Conservation (phyloP, 2,329 filamentous ascomycete genomes). For the Bisporella sp. region DNA sequence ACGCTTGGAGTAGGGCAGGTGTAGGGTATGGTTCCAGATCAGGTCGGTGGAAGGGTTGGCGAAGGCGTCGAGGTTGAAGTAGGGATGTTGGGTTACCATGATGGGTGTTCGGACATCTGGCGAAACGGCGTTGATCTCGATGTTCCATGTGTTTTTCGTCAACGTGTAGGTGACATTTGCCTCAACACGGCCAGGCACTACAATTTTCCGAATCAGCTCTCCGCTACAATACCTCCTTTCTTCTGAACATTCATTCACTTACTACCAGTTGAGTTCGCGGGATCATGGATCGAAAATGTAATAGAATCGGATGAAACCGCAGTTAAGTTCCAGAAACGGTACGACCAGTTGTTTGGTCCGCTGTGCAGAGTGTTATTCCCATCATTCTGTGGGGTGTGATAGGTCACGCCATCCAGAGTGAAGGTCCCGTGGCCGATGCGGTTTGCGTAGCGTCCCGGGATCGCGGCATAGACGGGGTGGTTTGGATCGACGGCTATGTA, state of each 20-base stretch:
- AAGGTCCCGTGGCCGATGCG: constrained; percentile 72
- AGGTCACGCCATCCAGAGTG: constrained; percentile 47
- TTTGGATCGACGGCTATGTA: constrained; percentile 36
- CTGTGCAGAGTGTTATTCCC: constrained; percentile 54
- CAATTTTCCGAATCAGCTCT: constrained; percentile 49
- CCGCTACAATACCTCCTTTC: constrained; percentile 44
- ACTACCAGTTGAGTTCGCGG: constrained; percentile 44
- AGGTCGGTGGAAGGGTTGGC: constrained; percentile 57
- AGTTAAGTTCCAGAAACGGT: constrained; percentile 55
- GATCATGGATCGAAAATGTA: constrained; percentile 58
- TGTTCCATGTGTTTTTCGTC: background rate
- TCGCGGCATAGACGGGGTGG: constrained; percentile 63
- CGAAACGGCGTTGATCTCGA: constrained; percentile 46
- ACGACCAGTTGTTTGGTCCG: constrained; percentile 65
- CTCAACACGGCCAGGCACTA: constrained; percentile 25
- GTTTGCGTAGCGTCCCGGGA: constrained; percentile 72
- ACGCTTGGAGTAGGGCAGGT: constrained; percentile 64
- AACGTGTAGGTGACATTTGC: background rate
- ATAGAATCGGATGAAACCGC: constrained; percentile 48
- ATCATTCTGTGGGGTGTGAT: constrained; percentile 47
- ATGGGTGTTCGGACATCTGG: constrained; percentile 58
- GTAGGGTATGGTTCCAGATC: constrained; percentile 63
- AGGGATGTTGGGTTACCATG: constrained; percentile 28
- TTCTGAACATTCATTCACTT: constrained; percentile 33
- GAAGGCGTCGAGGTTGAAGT: constrained; percentile 78